Evolutionary conservation across 495 filamentous ascomycete genomes (phyloP), one percentile per base, ranked within the genome.

Genomic region (Pyronema domesticum): DNA sequence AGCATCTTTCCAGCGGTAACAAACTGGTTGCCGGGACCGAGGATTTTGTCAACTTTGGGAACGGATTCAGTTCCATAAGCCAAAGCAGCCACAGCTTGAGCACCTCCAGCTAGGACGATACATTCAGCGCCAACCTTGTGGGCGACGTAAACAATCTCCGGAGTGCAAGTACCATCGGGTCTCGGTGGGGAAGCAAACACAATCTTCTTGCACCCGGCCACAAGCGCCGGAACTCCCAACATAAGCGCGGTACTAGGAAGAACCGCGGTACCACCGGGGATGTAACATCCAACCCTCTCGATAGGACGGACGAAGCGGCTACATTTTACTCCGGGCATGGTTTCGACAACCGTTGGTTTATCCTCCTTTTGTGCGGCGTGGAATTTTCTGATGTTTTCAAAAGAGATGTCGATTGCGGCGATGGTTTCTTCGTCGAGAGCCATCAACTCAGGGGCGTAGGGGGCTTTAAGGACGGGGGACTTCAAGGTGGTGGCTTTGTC

Each of bases 1-100:
- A 84, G 70, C 91, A 98, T 98, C 78, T 98, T 98, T 48, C 85
- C 91, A 0, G 93, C 91, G 0, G 91, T 98, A 30, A 98, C 93
- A 64, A 96, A 98, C 69, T 98, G 91, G 69, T 98, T 98, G 39
- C 91, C 91, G 1, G 91, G 91, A 1, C 91, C 91, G 4, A 98
- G 78, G 61, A 98, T 95, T 80, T 98, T 98, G 74, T 98, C 91
- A 14, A 96, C 93, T 72, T 98, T 98, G 65, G 71, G 85, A 55
- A 96, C 78, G 63, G 73, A 81, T 64, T 85, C 79, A 7, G 86
- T 93, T 23, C 86, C 86, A 61, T 91, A 83, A 13, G 86, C 85
- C 75, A 91, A 80, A 14, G 85, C 84, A 15, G 86, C 83, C 18
- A 98, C 81, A n/a, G 91, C 91, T 71, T 98, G 91, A 0, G 93